Base-by-base conservation (phyloP, 108 stramenopile genomes). In the Phaeodactylum tricornutum region DNA sequence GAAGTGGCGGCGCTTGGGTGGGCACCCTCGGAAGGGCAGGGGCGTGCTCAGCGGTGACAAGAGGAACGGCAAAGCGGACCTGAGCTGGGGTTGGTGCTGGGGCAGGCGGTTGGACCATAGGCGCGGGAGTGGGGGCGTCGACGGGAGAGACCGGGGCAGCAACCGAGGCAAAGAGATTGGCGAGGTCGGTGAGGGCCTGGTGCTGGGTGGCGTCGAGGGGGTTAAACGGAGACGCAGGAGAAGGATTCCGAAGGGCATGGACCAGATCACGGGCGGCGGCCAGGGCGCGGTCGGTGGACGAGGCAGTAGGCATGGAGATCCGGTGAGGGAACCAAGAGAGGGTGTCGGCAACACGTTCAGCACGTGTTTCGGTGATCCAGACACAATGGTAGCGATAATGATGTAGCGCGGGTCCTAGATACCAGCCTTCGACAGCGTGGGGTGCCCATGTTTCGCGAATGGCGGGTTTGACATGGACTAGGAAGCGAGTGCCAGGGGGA, bases 361-460 rank as follows among this genome's bases (percentile, higher is more conserved):
- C 7, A 9, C 33, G 25, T 22, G 53, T 33, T 7, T 37, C 26
- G 20, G 29, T 22, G 11, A 27, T 22, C 32, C 33, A n/a, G n/a
- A n/a, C n/a, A n/a, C n/a, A n/a, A n/a, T n/a, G n/a, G n/a, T n/a
- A n/a, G n/a, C n/a, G n/a, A 36, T 34, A 34, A 12, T 34, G 33
- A 11, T 34, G 8, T 8, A 34, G 33, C 1, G 65, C 43, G 6
- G 65, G 71, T 14, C 61, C 55, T 6, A 57, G 1, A 42, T 62
- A 72, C 71, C 71, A 72, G 0, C 47, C 23, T 7, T 25, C 23
- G 7, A 32, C 24, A 1, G 54, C 71, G 22, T 65, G 53, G n/a
- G 52, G 7, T 19, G 45, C 70, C 64, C 44, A 76, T 14, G 62
- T 50, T 34, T 41, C 17, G 14, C 67, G 55, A 9, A 36, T 21